Base-by-base conservation (phyloP, 2,329 filamentous ascomycete species). In the Microsporum audouinii region DNA sequence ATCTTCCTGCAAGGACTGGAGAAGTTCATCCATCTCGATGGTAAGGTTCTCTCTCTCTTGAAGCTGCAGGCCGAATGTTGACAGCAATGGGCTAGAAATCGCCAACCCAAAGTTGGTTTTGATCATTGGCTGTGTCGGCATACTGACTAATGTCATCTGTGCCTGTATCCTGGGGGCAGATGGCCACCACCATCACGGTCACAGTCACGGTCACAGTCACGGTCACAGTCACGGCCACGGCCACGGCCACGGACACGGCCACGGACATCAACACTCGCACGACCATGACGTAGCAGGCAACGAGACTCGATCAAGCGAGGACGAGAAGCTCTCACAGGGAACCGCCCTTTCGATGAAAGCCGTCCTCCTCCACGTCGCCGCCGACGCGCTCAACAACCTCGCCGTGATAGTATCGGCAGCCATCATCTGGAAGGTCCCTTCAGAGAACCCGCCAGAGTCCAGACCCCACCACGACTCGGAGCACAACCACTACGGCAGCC, bases 381-480 rank as follows among this genome's bases (percentile, higher is more conserved):
- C 87, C 36, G 88, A 91, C 67, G 86, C 86, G 3, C 78, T 87
- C 64, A 91, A 90, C 74, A 91, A 91, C 66, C 71, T 90, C 8
- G 87, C 87, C 7, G 87, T 91, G 62, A 89, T 90, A 57, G 76
- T 86, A 39, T 82, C 87, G 0, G 86, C 85, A 0, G 68, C 86
- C 1, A 77, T 89, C 36, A 87, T 91, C 70, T 89, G 86, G 87
- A 61, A 63, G 36, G 59, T 60, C 1, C 59, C 61, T 6, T 34
- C 61, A 14, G 17, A 60, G n/a, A 53, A 60, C 27, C 7, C 33
- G 1, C 43, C 23, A 8, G 61, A 62, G 10, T 7, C 17, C 5
- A 38, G 23, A 8, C n/a, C 45, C n/a, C 36, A 12, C 8, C n/a
- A 38, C 2, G 38, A 41, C 23, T 45, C 33, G n/a, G 60, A 64